Percentiles rank a stretch among this genome's conserved stretches.
Conservation (phyloP, 176 grass and related monocot species). For the Eremochloa ophiuroides region DNA sequence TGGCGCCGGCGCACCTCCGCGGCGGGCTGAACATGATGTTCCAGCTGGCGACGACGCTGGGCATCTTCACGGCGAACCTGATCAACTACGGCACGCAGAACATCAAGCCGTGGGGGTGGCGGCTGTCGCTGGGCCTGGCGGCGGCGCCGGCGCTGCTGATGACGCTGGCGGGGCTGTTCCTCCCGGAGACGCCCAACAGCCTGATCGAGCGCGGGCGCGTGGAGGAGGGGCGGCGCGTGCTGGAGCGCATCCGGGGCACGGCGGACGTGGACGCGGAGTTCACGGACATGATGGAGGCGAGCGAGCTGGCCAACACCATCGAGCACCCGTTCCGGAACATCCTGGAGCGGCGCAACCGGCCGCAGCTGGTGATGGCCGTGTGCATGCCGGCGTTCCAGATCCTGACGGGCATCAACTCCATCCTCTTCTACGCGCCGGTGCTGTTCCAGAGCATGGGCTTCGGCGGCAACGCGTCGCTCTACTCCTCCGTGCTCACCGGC, state of each 20-base stretch:
- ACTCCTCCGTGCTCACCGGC: constrained; percentile 84
- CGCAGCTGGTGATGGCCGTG: constrained; percentile 85
- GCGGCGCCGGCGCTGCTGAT: constrained; percentile 66
- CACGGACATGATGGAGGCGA: constrained; percentile 83
- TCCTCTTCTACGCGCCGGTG: constrained; percentile 92
- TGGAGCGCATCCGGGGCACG: constrained; percentile 82
- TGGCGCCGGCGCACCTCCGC: constrained; percentile 87
- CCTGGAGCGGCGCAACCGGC: constrained; percentile 68
- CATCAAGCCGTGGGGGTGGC: constrained; percentile 83
- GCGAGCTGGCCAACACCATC: constrained; percentile 80
- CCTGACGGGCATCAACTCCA: constrained; percentile 88
- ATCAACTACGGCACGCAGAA: constrained; percentile 95
- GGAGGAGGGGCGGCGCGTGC: constrained; percentile 55
- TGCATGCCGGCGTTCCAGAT: constrained; percentile 97
- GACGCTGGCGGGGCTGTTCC: constrained; percentile 64
- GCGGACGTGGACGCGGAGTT: constrained; percentile 74
- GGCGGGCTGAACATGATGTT: constrained; percentile 98
- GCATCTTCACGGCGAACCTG: constrained; percentile 95
- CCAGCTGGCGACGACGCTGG: constrained; percentile 90
- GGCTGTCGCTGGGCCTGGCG: constrained; percentile 76
- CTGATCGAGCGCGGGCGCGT: constrained; percentile 61
- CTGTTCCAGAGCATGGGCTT: constrained; percentile 99
- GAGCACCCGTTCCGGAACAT: constrained; percentile 93
- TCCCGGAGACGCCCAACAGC: constrained; percentile 96
- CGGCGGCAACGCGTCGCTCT: constrained; percentile 61